phyloP scores from a whole-genome alignment of 768 basidiomycete genomes.

The Amylocystis lapponica region DNA sequence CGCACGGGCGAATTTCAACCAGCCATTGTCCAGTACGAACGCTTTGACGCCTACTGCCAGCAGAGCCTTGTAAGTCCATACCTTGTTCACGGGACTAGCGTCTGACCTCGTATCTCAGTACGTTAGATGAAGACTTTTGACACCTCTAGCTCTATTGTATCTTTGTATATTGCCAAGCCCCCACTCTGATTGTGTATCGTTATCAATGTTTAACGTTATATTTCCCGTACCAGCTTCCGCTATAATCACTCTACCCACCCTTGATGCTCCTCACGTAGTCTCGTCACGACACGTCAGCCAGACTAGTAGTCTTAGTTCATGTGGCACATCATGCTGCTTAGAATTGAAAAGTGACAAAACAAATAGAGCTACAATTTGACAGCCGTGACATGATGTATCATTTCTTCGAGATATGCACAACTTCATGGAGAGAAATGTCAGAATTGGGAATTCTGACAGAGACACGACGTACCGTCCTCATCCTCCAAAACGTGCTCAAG shows the following conservation, averaged over 20 bases:
- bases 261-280: neutral
- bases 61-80: constrained; percentile 35
- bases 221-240: neutral
- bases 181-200: too few species aligned
- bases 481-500: constrained; percentile 82
- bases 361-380: neutral
- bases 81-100: neutral
- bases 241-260: neutral
- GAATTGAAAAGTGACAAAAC: neutral
- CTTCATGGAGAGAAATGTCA: constrained; percentile 1
- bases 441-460: neutral
- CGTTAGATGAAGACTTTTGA: constrained; percentile 38
- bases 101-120: constrained; percentile 19
- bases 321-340: too few species aligned
- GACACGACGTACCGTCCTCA: constrained; percentile 77
- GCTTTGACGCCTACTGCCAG: constrained; percentile 1
- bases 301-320: too few species aligned
- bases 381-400: neutral
- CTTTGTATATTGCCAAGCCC: too few species aligned
- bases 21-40: constrained; percentile 1
- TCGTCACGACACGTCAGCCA: too few species aligned
- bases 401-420: constrained; percentile 22
- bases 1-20: constrained; percentile 57
- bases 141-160: too few species aligned
- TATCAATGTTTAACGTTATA: neutral